Evolutionary conservation across 306 rosid species (phyloP), one percentile per base, ranked within the genome.

Genomic region (Cucurbita ficifolia): DNA sequence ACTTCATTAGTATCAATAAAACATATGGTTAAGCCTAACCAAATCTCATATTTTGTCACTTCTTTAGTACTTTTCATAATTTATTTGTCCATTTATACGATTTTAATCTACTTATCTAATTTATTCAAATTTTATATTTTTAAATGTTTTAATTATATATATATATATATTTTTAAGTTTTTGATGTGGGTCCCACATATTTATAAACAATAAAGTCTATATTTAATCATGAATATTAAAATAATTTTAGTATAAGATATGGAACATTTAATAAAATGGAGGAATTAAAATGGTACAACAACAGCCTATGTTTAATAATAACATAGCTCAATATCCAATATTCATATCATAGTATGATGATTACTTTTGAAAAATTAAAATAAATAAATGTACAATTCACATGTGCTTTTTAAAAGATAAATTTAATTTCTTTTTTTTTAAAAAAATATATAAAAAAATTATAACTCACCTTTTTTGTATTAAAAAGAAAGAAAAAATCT

Each of bases 381-480:
- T 46, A 61, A 61, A 38, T 4, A 22, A 40, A n/a, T 65, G 72
- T 18, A 42, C 3, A 42, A 1, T 65, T 65, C 72, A 39, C 35
- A 65, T 65, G 72, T 43, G 72, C 72, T 65, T 65, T 65, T 18
- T n/a, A 18, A 65, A 65, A 43, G n/a, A 5, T 65, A 65, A 65
- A 65, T 7, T 9, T 35, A 61, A 16, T 29, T 29, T 29, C n/a
- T n/a, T n/a, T 29, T 29, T n/a, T n/a, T n/a, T n/a, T n/a, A n/a
- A 29, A 29, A 29, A 29, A 2, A 29, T 29, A 29, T 29, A 1
- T 29, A 22, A 55, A 61, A n/a, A 18, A 39, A 36, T 39, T 49
- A 29, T 3, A n/a, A 39, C 29, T 39, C 70, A 38, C 45, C 6
- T 21, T 22, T 46, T 45, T 46, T 12, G 39, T 10, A 68, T 68